Evolutionary conservation across 139 green algal species (phyloP), one percentile per base, ranked within the genome.

Genomic region (Chlamydomonas sphaeroides): DNA sequence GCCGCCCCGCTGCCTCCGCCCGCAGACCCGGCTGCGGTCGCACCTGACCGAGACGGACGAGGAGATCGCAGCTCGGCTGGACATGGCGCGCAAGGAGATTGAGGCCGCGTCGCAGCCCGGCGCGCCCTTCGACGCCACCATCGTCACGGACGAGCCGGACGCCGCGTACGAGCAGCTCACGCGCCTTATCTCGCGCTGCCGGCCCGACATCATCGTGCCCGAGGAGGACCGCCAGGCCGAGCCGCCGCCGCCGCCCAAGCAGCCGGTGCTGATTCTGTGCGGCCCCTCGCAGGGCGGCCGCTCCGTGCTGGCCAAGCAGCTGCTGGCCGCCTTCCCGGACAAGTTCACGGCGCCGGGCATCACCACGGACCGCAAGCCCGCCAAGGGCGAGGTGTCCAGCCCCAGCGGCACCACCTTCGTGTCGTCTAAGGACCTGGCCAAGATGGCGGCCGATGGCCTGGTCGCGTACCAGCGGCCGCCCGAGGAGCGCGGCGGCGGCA

Each of bases 121-220:
- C 26, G 32, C 85, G 36, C 75, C 75, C 42, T 91, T 90, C 68
- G 88, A 92, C 70, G 61, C 90, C 68, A 79, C 85, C 26, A 68
- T 96, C 48, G 71, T 92, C 53, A 93, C 90, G 70, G 88, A 85
- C 35, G 70, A 91, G 42, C 26, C 89, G 3, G 84, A 91, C 0
- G 65, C 80, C 28, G 59, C 83, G 4, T 92, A 90, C 45, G 65
- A 72, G 23, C 41, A 91, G 68, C 83, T 95, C 28, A 86, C 85
- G 36, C 80, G 65, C 0, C 38, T 90, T 26, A 94, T 95, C 66
- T 83, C 69, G 57, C 77, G 65, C 30, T 82, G 87, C 72, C 83
- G 90, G 20, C 90, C 90, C 36, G 90, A 94, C 78, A 89, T 94
- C 48, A 82, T 93, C n/a, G 59, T 81, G 5, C 76, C 88, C 25